A percentile compares a stretch with the other conserved stretches of the same genome.
Evolutionary conservation across 2,329 filamentous ascomycete genomes (phyloP).

Genomic region (Neofusicoccum laricinum): DNA sequence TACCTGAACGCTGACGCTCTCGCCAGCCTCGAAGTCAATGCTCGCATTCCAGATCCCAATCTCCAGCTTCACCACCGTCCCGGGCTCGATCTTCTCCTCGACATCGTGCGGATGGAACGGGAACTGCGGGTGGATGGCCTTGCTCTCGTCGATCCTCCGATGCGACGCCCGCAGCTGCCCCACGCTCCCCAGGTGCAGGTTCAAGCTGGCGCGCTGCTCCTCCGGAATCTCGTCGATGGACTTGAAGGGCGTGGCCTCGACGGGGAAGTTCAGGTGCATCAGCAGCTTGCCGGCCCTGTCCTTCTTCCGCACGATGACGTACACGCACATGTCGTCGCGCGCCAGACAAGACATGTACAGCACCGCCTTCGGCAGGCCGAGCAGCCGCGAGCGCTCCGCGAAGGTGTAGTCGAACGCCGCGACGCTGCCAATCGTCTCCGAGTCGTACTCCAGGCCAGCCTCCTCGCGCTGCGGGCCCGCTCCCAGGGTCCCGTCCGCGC

Average conservation of each 20-base stretch:
- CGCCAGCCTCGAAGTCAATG: slow-evolving; percentile 45
- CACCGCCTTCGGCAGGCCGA: slow-evolving; percentile 48
- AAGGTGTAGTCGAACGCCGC: slow-evolving; percentile 23
- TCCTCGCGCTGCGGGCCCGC: not conserved
- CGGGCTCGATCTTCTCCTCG: slow-evolving; percentile 41
- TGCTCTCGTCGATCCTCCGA: slow-evolving; percentile 30
- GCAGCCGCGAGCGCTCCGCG: slow-evolving; percentile 35
- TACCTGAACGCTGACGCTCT: slow-evolving; percentile 26
- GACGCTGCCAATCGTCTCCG: slow-evolving; percentile 20
- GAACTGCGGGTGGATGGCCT: slow-evolving; percentile 25
- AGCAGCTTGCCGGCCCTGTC: slow-evolving; percentile 42
- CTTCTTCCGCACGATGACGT: slow-evolving; percentile 44
- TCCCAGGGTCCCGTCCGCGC: slow-evolving; percentile 13
- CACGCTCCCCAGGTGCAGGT: slow-evolving; percentile 42
- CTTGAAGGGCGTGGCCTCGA: slow-evolving; percentile 31
- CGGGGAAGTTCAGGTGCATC: slow-evolving; percentile 45
- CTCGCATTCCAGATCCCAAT: slow-evolving; percentile 50
- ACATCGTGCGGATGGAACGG: slow-evolving; percentile 40
- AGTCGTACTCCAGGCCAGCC: slow-evolving; percentile 21
- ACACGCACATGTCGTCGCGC: slow-evolving; percentile 46
- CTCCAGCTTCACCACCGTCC: slow-evolving; percentile 44
- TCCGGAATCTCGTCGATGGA: slow-evolving; percentile 58
- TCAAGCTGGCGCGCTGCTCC: slow-evolving; percentile 40
- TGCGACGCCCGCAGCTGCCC: slow-evolving; percentile 48
- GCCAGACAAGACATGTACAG: slow-evolving; percentile 46